Conservation (phyloP, 2,329 filamentous ascomycete genomes). For the Fusarium sp. region DNA sequence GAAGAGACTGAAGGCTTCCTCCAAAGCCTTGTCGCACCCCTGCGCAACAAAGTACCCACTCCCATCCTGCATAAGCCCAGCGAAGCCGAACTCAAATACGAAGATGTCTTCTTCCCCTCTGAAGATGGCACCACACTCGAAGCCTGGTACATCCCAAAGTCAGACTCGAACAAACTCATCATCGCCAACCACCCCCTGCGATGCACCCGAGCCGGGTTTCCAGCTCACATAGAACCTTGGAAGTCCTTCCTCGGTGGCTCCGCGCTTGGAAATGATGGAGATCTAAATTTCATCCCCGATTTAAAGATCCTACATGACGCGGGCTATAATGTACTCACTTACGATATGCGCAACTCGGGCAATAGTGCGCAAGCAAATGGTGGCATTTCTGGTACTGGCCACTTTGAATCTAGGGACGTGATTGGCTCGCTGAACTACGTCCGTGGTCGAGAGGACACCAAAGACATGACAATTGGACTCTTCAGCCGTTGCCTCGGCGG, state of each 20-base stretch:
- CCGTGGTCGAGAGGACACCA: background rate
- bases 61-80: constrained; percentile 1
- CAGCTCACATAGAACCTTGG: constrained; percentile 5
- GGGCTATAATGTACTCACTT: constrained; percentile 3
- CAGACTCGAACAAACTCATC: background rate
- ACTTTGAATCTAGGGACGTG: constrained; percentile 4
- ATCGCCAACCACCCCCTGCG: constrained; percentile 11
- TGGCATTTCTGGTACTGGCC: constrained; percentile 3
- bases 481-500: constrained; percentile 6
- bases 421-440: constrained; percentile 5
- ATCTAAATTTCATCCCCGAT: constrained; percentile 7
- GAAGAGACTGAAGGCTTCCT: constrained; percentile 12
- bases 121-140: constrained; percentile 7
- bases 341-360: constrained; percentile 10
- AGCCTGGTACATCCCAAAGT: constrained; percentile 7
- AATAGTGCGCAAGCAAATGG: constrained; percentile 4
- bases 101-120: constrained; percentile 7
- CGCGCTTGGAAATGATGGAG: constrained; percentile 9
- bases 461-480: background rate
- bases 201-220: constrained; percentile 4
- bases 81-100: constrained; percentile 1
- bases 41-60: constrained; percentile 1
- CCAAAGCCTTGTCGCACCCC: constrained; percentile 6
- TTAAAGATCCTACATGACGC: constrained; percentile 5
- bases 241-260: constrained; percentile 9